Evolutionary conservation across 306 rosid genomes (phyloP), one percentile per base, ranked within the genome.

Genomic region (Prunus campanulata): DNA sequence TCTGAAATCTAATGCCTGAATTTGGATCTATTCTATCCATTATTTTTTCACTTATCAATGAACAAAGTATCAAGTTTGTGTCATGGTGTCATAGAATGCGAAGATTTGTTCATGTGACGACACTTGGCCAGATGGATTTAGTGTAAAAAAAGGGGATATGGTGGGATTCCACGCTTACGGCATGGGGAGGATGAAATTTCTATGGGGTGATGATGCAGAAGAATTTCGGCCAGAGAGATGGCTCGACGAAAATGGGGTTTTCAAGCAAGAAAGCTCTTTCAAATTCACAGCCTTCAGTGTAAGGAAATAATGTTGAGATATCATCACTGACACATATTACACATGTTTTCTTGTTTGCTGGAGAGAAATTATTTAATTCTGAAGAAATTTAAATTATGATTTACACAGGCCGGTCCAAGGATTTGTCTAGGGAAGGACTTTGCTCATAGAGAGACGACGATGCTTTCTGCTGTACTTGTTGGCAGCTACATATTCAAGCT

Each of bases 141-240:
- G 20, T 65, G 81, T 79, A 4, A 72, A 70, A 11, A 79, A 75
- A 66, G 81, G 83, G 10, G 80, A 74, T 70, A 1, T 35, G 16
- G 69, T 84, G 47, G 0, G 42, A 7, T 78, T 56, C 27, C 46
- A 55, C 20, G 69, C 81, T 54, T 85, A 74, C n/a, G 88, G 81
- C 25, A 85, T 81, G 83, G 83, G 85, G 1, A 66, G 81, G 66
- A 81, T 85, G 85, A 78, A 72, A 25, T 68, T 46, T 70, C 3
- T 85, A 5, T 81, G 88, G 83, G 88, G 88, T 3, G 75, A 81
- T 2, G 79, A 85, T 29, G 88, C 79, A 0, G 77, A 85, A 70
- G 78, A 85, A 42, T 85, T 81, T 51, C 74, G 65, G 55, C 88
- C 85, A 0, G 79, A 84, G 25, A 70, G 88, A 66, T 84, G 85